These are phyloP conservation scores for Sergeia podlipaevii DNA, from an alignment of 208 protist genomes.

Conservation along the genomic window DNA sequence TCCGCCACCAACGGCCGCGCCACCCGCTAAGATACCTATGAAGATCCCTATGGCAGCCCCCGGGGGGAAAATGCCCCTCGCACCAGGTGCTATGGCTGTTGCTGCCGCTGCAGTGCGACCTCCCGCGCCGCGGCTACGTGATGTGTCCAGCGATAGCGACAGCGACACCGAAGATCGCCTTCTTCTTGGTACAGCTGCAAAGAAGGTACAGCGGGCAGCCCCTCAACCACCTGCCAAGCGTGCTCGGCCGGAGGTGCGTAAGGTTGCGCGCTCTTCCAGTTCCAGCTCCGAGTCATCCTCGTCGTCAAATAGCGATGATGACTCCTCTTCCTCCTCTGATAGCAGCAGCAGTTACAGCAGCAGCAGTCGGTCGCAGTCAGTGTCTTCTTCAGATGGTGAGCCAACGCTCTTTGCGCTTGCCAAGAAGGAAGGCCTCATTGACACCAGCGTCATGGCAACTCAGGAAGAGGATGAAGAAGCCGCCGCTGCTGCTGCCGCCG, in stretches of 20 bases:
- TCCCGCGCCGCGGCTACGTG: slow-evolving; percentile 13
- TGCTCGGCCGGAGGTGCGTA: no score
- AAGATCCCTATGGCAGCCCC: slow-evolving; percentile 43
- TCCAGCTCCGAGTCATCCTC: no score
- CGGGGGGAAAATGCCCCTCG: slow-evolving; percentile 19
- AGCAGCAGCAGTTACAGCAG: slow-evolving; percentile 12
- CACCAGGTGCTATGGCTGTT: slow-evolving; percentile 11
- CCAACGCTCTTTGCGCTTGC: slow-evolving; percentile 65
- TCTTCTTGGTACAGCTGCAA: no score
- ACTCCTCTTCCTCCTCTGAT: background rate
- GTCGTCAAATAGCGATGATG: no score
- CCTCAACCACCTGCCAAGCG: no score
- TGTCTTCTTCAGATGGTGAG: no score
- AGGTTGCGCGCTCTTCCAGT: no score
- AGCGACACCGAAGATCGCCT: slow-evolving; percentile 9
- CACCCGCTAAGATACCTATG: slow-evolving; percentile 68
- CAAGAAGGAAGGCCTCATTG: slow-evolving; percentile 40
- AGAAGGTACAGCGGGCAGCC: no score
- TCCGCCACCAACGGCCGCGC: slow-evolving; percentile 31
- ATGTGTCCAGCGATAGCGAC: slow-evolving; percentile 12
- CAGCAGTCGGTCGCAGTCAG: slow-evolving; percentile 10
- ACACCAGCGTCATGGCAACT: slow-evolving; percentile 25
- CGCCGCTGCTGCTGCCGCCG: slow-evolving; percentile 33
- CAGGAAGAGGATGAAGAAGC: slow-evolving; percentile 36
- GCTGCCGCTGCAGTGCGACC: slow-evolving; percentile 14